Conservation (phyloP, 129 eudicot genomes). For the Flaveria brownii region DNA sequence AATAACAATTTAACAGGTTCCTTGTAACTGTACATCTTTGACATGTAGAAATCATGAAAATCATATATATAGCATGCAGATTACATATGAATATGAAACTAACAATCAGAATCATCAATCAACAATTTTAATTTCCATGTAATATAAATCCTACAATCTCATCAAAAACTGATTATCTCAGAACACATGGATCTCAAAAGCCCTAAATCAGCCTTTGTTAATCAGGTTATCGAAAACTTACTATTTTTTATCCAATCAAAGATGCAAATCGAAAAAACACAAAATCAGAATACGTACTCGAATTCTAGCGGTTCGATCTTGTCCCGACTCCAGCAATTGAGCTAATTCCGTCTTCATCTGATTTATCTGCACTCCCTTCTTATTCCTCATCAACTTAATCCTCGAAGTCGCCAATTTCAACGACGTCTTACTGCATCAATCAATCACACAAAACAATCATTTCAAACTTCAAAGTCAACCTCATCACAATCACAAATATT, state of each 20-base stretch:
- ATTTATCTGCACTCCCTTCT: slow-evolving; percentile 62
- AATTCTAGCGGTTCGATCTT: slow-evolving; percentile 84
- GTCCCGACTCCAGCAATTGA: slow-evolving; percentile 69
- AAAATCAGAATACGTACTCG: slow-evolving; percentile 46
- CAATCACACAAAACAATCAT: slow-evolving; percentile 16
- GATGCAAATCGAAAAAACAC: not conserved
- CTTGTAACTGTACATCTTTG: not conserved
- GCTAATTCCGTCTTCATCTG: slow-evolving; percentile 84
- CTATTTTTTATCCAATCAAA: not conserved
- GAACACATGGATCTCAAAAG: not conserved
- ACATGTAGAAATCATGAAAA: not conserved
- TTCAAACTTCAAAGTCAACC: slow-evolving; percentile 37
- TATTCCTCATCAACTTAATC: slow-evolving; percentile 76
- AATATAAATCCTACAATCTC: not conserved
- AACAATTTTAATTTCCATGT: not conserved
- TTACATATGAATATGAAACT: not conserved
- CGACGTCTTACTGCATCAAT: slow-evolving; percentile 77
- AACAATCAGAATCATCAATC: not conserved
- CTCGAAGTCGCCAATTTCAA: slow-evolving; percentile 71
- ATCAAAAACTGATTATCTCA: not conserved
- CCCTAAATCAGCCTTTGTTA: not conserved
- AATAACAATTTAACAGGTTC: not conserved
- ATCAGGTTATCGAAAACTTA: not conserved
- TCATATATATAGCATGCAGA: not conserved
- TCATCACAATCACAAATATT: slow-evolving; percentile 11